Percentiles rank a stretch among this genome's conserved stretches.
phyloP scores from a whole-genome alignment of 2,329 filamentous ascomycete species.

The Hymenoscyphus linearis region DNA sequence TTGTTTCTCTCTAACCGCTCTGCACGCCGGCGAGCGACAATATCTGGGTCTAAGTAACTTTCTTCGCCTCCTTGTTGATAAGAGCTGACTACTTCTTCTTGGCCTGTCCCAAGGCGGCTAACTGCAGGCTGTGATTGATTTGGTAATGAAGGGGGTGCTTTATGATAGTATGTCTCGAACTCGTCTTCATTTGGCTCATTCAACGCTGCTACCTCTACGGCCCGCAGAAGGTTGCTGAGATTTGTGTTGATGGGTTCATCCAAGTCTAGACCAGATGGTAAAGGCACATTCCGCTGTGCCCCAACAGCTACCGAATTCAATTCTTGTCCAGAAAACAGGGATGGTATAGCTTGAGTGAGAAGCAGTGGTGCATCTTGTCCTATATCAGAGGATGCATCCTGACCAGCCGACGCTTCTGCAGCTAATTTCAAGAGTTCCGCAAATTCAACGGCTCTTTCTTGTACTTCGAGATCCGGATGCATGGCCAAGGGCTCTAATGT shows the following conservation, averaged over 20 bases:
- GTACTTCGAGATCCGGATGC: constrained; percentile 87
- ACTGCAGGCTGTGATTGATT: constrained; percentile 53
- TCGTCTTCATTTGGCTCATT: constrained; percentile 55
- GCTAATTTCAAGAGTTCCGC: constrained; percentile 83
- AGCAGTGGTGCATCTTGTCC: constrained; percentile 71
- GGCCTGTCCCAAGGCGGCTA: constrained; percentile 42
- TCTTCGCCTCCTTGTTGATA: constrained; percentile 59
- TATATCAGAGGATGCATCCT: constrained; percentile 50
- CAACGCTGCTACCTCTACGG: constrained; percentile 46
- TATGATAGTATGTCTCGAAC: constrained; percentile 63
- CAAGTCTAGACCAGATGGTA: constrained; percentile 70
- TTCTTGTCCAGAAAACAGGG: constrained; percentile 79
- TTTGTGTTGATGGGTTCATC: constrained; percentile 77
- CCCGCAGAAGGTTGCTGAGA: constrained; percentile 58
- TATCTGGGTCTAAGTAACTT: constrained; percentile 65
- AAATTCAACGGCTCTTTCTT: constrained; percentile 91
- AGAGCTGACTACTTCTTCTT: constrained; percentile 44
- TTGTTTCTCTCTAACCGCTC: constrained; percentile 77
- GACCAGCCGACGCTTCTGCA: constrained; percentile 69
- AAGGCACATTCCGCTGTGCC: constrained; percentile 80
- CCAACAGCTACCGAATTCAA: constrained; percentile 82
- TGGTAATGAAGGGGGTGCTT: constrained; percentile 41
- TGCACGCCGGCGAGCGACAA: constrained; percentile 65
- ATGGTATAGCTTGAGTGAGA: constrained; percentile 84
- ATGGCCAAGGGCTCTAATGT: constrained; percentile 72